Evolutionary conservation across 2,329 filamentous ascomycete genomes (phyloP).

Genomic region (Byssothecium circinans): DNA sequence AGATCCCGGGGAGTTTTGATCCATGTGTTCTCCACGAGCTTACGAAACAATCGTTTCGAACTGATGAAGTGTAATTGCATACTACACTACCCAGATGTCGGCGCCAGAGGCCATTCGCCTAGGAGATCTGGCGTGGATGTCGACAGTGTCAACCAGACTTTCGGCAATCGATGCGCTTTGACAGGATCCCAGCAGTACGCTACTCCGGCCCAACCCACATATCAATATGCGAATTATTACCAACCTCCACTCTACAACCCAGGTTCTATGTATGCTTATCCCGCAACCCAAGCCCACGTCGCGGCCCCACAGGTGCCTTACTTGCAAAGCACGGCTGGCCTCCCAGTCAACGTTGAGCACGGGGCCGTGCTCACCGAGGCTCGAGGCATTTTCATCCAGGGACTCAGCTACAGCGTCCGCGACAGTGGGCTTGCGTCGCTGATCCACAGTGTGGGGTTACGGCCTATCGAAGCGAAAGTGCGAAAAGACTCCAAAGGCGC

Average conservation of each 20-base stretch:
- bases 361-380: slow-evolving; percentile 41
- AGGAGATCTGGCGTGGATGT: slow-evolving; percentile 35
- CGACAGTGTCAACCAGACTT: slow-evolving; percentile 26
- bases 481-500: slow-evolving; percentile 26
- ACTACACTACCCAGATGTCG: slow-evolving; percentile 25
- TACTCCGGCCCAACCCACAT: slow-evolving; percentile 18
- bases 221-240: slow-evolving; percentile 28
- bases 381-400: slow-evolving; percentile 42
- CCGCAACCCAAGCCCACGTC: slow-evolving; percentile 13
- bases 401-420: slow-evolving; percentile 31
- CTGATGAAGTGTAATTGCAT: slow-evolving; percentile 42
- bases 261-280: slow-evolving; percentile 17
- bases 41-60: slow-evolving; percentile 27
- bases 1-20: slow-evolving; percentile 28
- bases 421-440: slow-evolving; percentile 30
- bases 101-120: slow-evolving; percentile 30
- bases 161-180: slow-evolving; percentile 11
- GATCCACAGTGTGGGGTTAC: slow-evolving; percentile 25
- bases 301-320: slow-evolving; percentile 24
- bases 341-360: slow-evolving; percentile 42
- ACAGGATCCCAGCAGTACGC: slow-evolving; percentile 18
- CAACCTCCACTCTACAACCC: slow-evolving; percentile 21
- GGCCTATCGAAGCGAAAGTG: slow-evolving; percentile 28
- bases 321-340: slow-evolving; percentile 33
- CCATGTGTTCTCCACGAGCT: slow-evolving; percentile 38